These are phyloP conservation scores for Linnemannia zychae DNA, from an alignment of 192 early-diverging fungal genomes.

Conservation along the genomic window DNA sequence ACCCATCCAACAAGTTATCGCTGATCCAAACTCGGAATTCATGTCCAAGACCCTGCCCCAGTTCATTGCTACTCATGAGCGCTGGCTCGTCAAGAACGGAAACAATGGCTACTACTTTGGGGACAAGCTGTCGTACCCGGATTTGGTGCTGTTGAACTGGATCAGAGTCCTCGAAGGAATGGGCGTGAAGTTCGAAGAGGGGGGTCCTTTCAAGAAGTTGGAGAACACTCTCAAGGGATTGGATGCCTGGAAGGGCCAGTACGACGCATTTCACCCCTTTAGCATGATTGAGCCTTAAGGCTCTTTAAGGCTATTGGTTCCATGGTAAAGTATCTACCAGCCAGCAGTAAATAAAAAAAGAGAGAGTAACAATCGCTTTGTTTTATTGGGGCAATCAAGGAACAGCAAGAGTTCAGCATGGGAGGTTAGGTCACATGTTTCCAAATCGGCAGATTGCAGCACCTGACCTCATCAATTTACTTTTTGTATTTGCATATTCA, in stretches of 20 bases:
- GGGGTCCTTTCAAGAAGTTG: background rate
- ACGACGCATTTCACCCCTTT: constrained; percentile 10
- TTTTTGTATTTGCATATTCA: too few species aligned
- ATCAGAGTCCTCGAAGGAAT: constrained; percentile 7
- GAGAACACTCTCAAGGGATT: background rate
- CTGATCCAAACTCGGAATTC: constrained; percentile 21
- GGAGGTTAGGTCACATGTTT: too few species aligned
- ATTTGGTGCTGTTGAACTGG: constrained; percentile 29
- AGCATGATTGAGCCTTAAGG: background rate
- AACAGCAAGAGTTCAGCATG: too few species aligned
- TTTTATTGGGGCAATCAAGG: too few species aligned
- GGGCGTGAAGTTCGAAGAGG: background rate
- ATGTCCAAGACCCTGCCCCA: constrained; percentile 25
- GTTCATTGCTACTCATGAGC: constrained; percentile 23
- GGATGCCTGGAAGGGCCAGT: constrained; percentile 10
- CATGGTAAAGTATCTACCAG: too few species aligned
- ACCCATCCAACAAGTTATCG: constrained; percentile 14
- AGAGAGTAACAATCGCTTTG: too few species aligned
- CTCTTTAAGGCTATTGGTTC: background rate
- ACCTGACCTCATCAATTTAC: too few species aligned
- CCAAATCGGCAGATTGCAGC: too few species aligned
- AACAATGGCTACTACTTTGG: constrained; percentile 42
- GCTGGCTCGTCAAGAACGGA: constrained; percentile 40
- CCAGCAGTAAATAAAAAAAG: too few species aligned
- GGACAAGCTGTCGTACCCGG: constrained; percentile 11